These are phyloP conservation scores for Neurospora sp. DNA, from an alignment of 495 filamentous ascomycete species.

Conservation along the genomic window DNA sequence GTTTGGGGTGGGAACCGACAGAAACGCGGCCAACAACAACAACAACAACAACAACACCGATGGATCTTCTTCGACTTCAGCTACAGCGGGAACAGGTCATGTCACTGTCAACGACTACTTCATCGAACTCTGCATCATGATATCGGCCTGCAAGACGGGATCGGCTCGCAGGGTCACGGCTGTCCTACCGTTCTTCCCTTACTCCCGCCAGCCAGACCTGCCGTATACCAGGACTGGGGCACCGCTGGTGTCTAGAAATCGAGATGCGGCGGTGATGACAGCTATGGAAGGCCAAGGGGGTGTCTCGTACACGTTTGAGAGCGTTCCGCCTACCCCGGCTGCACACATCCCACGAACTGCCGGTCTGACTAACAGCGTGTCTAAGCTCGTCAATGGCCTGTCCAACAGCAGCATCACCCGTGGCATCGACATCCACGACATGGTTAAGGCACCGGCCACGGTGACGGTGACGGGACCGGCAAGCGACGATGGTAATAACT, in stretches of 20 bases:
- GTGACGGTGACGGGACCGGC: not conserved
- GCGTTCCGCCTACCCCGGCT: conserved; percentile 73
- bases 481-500: not conserved
- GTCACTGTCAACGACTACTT: conserved; percentile 93
- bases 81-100: not conserved
- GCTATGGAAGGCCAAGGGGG: conserved; percentile 42
- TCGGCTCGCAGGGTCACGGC: conserved; percentile 85
- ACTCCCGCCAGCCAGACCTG: conserved; percentile 87
- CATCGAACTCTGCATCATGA: conserved; percentile 92
- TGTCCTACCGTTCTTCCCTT: conserved; percentile 91
- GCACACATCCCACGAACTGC: conserved; percentile 53
- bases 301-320: conserved; percentile 84
- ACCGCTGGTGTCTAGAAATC: conserved; percentile 40
- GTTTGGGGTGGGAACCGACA: conserved; percentile 13
- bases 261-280: conserved; percentile 34
- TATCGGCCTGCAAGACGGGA: conserved; percentile 95
- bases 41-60: not conserved
- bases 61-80: not conserved
- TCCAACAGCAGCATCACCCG: conserved; percentile 36
- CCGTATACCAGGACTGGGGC: conserved; percentile 93
- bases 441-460: not conserved
- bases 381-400: conserved; percentile 45
- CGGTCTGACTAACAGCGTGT: conserved; percentile 51
- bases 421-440: conserved; percentile 8
- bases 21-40: not conserved